Base-by-base conservation (phyloP, 2,329 filamentous ascomycete genomes). In the Lasiodiplodia sp. region DNA sequence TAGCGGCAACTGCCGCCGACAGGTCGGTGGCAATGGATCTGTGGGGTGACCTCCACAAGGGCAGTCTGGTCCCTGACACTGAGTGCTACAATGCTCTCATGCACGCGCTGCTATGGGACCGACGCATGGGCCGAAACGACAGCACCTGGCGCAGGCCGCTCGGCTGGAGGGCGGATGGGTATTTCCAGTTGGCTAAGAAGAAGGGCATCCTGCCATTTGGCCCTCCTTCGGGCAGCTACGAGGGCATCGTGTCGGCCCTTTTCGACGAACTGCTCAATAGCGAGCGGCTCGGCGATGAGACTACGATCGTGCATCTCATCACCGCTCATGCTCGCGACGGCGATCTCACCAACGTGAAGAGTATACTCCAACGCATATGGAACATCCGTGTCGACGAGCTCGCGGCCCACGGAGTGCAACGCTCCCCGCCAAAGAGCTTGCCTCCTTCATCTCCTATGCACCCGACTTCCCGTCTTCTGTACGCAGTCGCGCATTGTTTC, bases 401-500 rank as follows among this genome's bases (percentile, higher is more conserved):
- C 28, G 71, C 80, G 67, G 69, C 71, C 3, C 8, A 75, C 72
- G 37, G 67, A 34, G 11, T 8, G 71, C 60, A 71, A 5, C 69
- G 79, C 21, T 74, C 77, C 14, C 75, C 76, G 1, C 77, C 82
- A n/a, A 81, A 75, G 37, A 73, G 75, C 1, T 84, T 87, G 53
- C 75, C 81, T 0, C 73, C 72, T 0, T 81, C 83, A 34, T 89
- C 87, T 1, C 85, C 87, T 8, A 77, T 91, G 38, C 81, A 83
- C 63, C 92, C 92, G 2, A 88, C 86, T 0, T 71, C 77, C 8
- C 80, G 82, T 2, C 82, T 94, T 0, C 82, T 95, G 25, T 82
- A 87, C 67, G 86, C 89, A 10, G 80, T 94, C n/a, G 89, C 90
- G 6, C 89, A 93, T 74, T 82, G 84, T 1, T 92, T 90, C 71